A percentile compares a stretch with the other conserved stretches of the same genome.
phyloP scores from a whole-genome alignment of 2,329 filamentous ascomycete species.

The Byssochlamys sp. region DNA sequence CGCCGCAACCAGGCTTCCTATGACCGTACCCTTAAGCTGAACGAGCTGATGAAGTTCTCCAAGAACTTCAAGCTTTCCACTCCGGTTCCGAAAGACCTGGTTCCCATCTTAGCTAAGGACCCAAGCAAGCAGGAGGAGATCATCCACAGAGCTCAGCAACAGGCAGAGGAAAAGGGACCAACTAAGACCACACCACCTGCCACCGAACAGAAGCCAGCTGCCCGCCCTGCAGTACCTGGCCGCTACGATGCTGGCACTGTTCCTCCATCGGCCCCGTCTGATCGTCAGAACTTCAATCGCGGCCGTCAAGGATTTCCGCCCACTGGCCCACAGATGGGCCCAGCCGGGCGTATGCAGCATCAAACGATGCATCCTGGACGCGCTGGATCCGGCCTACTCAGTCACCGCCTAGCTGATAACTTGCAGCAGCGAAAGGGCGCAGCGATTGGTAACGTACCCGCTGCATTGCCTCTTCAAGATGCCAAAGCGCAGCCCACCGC shows the following conservation, averaged over 20 bases:
- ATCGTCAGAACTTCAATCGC: constrained; percentile 40
- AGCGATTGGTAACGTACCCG: constrained; percentile 35
- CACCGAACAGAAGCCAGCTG: constrained; percentile 46
- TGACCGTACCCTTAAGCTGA: constrained; percentile 86
- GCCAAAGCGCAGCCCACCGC: constrained; percentile 64
- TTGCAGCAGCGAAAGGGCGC: constrained; percentile 44
- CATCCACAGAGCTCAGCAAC: constrained; percentile 72
- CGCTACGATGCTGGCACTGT: constrained; percentile 32
- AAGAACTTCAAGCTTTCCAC: constrained; percentile 88
- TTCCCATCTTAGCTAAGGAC: constrained; percentile 92
- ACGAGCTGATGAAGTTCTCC: constrained; percentile 90
- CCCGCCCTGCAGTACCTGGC: constrained; percentile 38
- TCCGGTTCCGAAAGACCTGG: constrained; percentile 80
- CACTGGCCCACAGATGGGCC: constrained; percentile 38
- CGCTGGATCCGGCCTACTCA: constrained; percentile 36
- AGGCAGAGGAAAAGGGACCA: constrained; percentile 51
- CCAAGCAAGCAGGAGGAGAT: constrained; percentile 90
- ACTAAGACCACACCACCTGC: constrained; percentile 35
- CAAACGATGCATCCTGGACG: constrained; percentile 36
- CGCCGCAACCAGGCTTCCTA: constrained; percentile 47
- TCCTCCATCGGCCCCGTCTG: constrained; percentile 29
- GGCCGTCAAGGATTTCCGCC: constrained; percentile 38
- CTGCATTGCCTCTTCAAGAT: constrained; percentile 53
- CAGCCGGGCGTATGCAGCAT: constrained; percentile 30
- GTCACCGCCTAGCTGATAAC: constrained; percentile 44